A percentile compares a stretch with the other conserved stretches of the same genome.
These are phyloP conservation scores for Tricholoma matsutake DNA, from an alignment of 768 basidiomycete genomes.

Conservation along the genomic window DNA sequence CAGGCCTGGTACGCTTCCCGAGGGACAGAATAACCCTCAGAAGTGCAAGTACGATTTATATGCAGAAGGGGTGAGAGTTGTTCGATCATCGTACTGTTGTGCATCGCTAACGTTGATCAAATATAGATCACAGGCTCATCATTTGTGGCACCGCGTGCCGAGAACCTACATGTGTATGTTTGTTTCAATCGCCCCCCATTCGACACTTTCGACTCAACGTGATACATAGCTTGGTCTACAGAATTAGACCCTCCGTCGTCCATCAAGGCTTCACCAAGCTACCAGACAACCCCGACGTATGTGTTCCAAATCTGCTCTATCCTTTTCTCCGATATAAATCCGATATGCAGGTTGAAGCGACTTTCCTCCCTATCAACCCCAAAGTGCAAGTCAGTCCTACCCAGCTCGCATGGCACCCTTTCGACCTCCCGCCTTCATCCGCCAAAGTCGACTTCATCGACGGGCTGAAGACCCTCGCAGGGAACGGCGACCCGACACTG, in stretches of 20 bases:
- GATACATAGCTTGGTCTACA: constrained; percentile 54
- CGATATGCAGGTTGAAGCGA: constrained; percentile 50
- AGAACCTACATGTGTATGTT: constrained; percentile 55
- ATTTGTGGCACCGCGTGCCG: constrained; percentile 53
- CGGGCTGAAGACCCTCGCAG: constrained; percentile 60
- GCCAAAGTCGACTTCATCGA: constrained; percentile 51
- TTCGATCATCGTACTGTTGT: neutral
- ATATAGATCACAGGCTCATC: constrained; percentile 56
- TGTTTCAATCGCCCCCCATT: constrained; percentile 12
- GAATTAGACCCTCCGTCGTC: constrained; percentile 65
- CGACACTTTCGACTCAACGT: neutral
- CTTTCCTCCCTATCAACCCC: constrained; percentile 57
- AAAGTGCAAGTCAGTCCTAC: constrained; percentile 60
- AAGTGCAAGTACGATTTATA: constrained; percentile 62
- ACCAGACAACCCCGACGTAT: constrained; percentile 56
- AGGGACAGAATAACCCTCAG: constrained; percentile 61
- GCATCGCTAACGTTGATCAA: neutral
- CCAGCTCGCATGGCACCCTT: constrained; percentile 65
- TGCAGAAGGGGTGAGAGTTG: constrained; percentile 46
- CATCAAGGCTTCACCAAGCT: constrained; percentile 58
- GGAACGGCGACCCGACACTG: constrained; percentile 60
- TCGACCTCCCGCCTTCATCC: constrained; percentile 45
- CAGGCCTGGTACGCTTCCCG: constrained; percentile 55
- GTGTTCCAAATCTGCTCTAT: constrained; percentile 14
- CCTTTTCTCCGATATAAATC: no score